Evolutionary conservation across 2,329 filamentous ascomycete genomes (phyloP), one percentile per base, ranked within the genome.

Genomic region (Trichoderma polysporum): DNA sequence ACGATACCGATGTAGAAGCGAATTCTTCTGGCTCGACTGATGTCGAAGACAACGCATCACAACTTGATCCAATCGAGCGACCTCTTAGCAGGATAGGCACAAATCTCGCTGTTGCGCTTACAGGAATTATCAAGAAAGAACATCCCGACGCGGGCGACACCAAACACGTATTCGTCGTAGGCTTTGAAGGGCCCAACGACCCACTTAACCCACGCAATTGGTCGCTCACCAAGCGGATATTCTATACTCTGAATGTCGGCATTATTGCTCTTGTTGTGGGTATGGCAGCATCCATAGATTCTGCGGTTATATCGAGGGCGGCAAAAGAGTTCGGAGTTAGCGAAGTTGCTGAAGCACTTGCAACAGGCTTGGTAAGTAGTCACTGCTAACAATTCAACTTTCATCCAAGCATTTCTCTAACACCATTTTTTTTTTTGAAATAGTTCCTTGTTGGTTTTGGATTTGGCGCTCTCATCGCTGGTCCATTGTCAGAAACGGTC

Each of bases 221-320:
- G 60, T 54, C 60, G 2, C 22, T 54, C 3, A 56, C 37, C 12
- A 63, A 54, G 17, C 27, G 49, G 8, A 33, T 54, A 7, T 45
- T 54, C 29, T 63, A 25, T 10, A 63, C 60, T 7, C 5, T 63
- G 1, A 63, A 63, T 19, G 35, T 63, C 3, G 60, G 60, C 13
- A 54, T 63, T 2, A 63, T 63, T 35, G 60, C 50, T 8, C 60
- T 63, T 22, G 60, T 63, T 6, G 60, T 63, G 37, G 60, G 60
- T 9, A 35, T 63, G 60, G 60, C 60, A 15, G 60, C 50, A 9
- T 63, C 60, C 6, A 63, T 63, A 27, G 60, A 63, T 27, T 54
- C 60, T 2, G 60, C 50, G 9, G 60, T 63, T 1, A 63, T 63
- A 2, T 9, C 25, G 2, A n/a, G 37, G 37, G 60, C 50, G 9